phyloP scores from a whole-genome alignment of 331 rosid species.

The Phaseolus coccineus region DNA sequence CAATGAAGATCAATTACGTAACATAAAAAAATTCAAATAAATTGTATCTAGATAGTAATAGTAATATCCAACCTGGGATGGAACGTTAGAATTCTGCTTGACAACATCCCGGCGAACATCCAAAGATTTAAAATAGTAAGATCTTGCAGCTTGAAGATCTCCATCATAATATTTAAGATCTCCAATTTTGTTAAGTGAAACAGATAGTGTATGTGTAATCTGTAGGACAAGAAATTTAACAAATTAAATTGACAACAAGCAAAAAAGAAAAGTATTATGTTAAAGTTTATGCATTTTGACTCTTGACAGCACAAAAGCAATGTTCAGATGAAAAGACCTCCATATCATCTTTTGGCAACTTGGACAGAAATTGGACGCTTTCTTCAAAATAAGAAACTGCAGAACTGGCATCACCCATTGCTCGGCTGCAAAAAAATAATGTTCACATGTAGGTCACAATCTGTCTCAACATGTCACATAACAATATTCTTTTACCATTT shows the following conservation, averaged over 20 bases:
- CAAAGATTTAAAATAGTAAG: slow-evolving; percentile 76
- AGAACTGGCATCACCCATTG: slow-evolving; percentile 79
- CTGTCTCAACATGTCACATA: slow-evolving; percentile 26
- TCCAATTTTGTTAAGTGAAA: slow-evolving; percentile 96
- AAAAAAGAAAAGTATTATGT: background rate
- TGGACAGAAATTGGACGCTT: slow-evolving; percentile 85
- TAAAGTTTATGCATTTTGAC: slow-evolving; percentile 4
- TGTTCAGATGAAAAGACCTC: slow-evolving; percentile 67
- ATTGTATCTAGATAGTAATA: slow-evolving; percentile 31
- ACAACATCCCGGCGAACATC: slow-evolving; percentile 83
- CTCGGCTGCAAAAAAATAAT: slow-evolving; percentile 69
- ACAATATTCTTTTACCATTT: slow-evolving; percentile 10
- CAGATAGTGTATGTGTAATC: slow-evolving; percentile 91
- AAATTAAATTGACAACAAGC: slow-evolving; percentile 20
- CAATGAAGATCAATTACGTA: background rate
- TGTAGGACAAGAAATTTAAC: slow-evolving; percentile 45
- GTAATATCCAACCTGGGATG: slow-evolving; percentile 75
- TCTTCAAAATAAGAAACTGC: slow-evolving; percentile 85
- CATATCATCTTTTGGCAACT: slow-evolving; percentile 71
- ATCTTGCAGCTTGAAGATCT: slow-evolving; percentile 84
- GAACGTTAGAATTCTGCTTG: slow-evolving; percentile 63
- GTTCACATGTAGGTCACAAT: slow-evolving; percentile 24
- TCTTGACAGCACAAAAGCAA: slow-evolving; percentile 10
- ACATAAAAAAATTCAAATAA: slow-evolving; percentile 27
- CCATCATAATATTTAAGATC: slow-evolving; percentile 95